These are phyloP conservation scores for Candida dubliniensis DNA, from an alignment of 1,139 yeast genomes.

Conservation along the genomic window DNA sequence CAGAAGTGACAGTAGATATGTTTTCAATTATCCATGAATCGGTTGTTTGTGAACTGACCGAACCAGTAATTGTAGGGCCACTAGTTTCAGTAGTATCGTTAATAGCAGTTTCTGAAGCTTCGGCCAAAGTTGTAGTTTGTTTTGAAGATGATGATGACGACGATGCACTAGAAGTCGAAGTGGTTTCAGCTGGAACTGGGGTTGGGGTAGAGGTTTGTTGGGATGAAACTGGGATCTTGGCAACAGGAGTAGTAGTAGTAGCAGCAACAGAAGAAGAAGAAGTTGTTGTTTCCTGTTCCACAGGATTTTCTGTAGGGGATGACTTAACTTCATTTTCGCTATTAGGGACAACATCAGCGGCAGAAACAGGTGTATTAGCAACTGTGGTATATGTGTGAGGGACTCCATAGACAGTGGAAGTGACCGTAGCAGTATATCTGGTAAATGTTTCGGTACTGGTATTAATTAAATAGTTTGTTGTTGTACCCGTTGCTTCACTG, in stretches of 20 bases:
- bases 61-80: conserved; percentile 34
- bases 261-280: conserved; percentile 4
- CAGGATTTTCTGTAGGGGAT: not conserved
- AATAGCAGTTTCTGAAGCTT: conserved; percentile 9
- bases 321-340: conserved; percentile 12
- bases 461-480: conserved; percentile 29
- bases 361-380: conserved; percentile 31
- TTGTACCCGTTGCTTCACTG: conserved; percentile 30
- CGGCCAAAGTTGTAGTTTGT: conserved; percentile 1
- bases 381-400: conserved; percentile 42
- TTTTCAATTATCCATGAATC: conserved; percentile 40
- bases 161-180: conserved; percentile 5
- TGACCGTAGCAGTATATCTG: conserved; percentile 47
- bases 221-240: conserved; percentile 3
- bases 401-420: conserved; percentile 43
- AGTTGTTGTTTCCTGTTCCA: conserved; percentile 2
- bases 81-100: conserved; percentile 18
- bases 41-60: conserved; percentile 35
- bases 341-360: conserved; percentile 14
- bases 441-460: conserved; percentile 42
- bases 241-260: conserved; percentile 6
- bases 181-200: conserved; percentile 4
- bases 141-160: not conserved
- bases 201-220: conserved; percentile 2
- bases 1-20: conserved; percentile 33